phyloP scores from a whole-genome alignment of 176 grass and related monocot species.

The Cymbopogon citratus region DNA sequence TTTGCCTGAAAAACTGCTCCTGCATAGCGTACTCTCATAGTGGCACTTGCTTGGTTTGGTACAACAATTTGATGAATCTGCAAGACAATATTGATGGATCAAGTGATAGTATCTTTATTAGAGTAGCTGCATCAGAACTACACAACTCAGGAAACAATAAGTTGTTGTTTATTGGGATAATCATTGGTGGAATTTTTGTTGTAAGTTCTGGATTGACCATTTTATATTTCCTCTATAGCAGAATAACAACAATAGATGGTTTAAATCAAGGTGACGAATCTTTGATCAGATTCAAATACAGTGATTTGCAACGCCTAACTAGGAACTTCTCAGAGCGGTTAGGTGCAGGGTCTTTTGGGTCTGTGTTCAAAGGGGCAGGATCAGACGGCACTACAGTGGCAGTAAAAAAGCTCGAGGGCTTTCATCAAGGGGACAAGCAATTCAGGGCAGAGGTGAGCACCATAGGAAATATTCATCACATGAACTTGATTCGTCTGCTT shows the following conservation, averaged over 20 bases:
- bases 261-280: background rate
- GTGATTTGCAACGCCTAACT: constrained; percentile 21
- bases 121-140: constrained; percentile 36
- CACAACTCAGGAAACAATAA: constrained; percentile 4
- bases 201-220: background rate
- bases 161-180: background rate
- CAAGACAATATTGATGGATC: constrained; percentile 15
- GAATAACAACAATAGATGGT: background rate
- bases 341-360: constrained; percentile 41
- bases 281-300: constrained; percentile 28
- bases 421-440: constrained; percentile 56
- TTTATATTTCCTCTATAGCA: background rate
- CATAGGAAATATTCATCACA: constrained; percentile 46
- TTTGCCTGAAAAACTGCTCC: constrained; percentile 38
- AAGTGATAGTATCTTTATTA: constrained; percentile 30
- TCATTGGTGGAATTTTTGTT: background rate
- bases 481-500: constrained; percentile 37
- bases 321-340: constrained; percentile 46
- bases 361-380: constrained; percentile 40
- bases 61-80: constrained; percentile 34
- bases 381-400: constrained; percentile 25
- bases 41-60: constrained; percentile 37
- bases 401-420: constrained; percentile 43
- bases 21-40: constrained; percentile 38
- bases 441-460: constrained; percentile 52